Evolutionary conservation across 805 yeast species (phyloP), one percentile per base, ranked within the genome.

Genomic region (Starmerella scarabaei): DNA sequence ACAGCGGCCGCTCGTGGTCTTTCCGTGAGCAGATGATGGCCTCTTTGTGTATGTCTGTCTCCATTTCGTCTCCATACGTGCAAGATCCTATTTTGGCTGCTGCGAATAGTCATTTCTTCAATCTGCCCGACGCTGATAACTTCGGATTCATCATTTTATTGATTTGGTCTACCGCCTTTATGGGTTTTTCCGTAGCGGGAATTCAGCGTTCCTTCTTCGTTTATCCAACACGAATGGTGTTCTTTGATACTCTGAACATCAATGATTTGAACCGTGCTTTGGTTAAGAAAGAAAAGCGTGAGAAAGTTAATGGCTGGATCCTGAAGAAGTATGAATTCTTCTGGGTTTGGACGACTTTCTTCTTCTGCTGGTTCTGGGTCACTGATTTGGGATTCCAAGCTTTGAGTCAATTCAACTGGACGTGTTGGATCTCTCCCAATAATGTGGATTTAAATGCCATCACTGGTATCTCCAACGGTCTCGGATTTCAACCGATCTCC

Each of bases 121-220:
- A 50, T 2, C 35, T 45, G n/a, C 30, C 31, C 3, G 45, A 49
- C 5, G 67, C 49, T 44, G 23, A 24, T 17, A 52, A 33, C 15
- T 65, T 71, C 56, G 69, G 73, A 1, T 77, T 66, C 55, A 77
- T 73, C 54, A 47, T 74, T n/a, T 50, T 73, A 26, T 60, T 76
- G 29, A 60, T 71, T 1, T 46, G 74, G 4, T 66, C 78, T 3
- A 66, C 80, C 3, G 79, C 75, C 53, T 71, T 71, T 42, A 57
- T 77, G 46, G 85, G 83, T 21, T 71, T 73, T 51, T 76, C 80
- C 1, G 68, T 77, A 53, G 80, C 83, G 5, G 77, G 79, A 37
- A 50, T 77, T 21, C 65, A 74, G 66, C 67, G 79, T 52, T 70
- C 69, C 43, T 71, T 77, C 31, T 67, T 65, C 2, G 66, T 75